Percentiles rank a stretch among this genome's conserved stretches.
These are phyloP conservation scores for Lachnum nothofagi DNA, from an alignment of 2,329 filamentous ascomycete species.

Conservation along the genomic window DNA sequence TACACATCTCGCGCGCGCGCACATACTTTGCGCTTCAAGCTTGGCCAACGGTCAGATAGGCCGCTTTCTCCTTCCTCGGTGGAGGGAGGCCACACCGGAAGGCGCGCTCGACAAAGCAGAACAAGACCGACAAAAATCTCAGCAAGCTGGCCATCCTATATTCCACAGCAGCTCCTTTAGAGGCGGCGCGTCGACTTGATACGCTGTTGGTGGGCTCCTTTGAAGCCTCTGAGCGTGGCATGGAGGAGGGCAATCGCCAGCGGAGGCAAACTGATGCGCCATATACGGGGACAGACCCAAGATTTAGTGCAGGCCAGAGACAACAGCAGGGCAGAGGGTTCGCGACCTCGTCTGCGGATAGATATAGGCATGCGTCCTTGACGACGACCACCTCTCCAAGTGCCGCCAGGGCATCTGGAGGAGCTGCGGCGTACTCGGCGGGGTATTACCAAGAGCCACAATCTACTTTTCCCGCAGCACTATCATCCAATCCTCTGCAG, in stretches of 20 bases:
- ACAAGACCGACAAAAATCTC: conserved; percentile 20
- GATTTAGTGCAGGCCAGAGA: conserved; percentile 39
- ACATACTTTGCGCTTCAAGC: too few relatives aligned
- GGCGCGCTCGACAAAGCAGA: background rate
- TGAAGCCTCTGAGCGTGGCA: conserved; percentile 53
- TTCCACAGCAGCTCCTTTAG: conserved; percentile 58
- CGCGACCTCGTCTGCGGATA: conserved; percentile 31
- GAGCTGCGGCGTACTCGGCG: conserved; percentile 51
- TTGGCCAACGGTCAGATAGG: too few relatives aligned
- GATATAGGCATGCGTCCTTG: conserved; percentile 46
- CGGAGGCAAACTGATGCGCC: conserved; percentile 71
- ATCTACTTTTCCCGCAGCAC: conserved; percentile 41
- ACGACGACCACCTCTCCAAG: conserved; percentile 45
- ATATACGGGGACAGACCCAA: conserved; percentile 54
- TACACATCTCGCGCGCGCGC: too few relatives aligned
- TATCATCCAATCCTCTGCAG: conserved; percentile 36
- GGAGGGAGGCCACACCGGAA: too few relatives aligned
- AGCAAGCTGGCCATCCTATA: conserved; percentile 61
- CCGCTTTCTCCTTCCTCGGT: too few relatives aligned
- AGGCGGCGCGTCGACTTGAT: conserved; percentile 59
- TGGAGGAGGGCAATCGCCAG: conserved; percentile 72
- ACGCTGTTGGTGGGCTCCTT: conserved; percentile 51
- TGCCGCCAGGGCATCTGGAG: conserved; percentile 43
- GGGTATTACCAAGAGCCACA: conserved; percentile 55
- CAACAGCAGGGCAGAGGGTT: conserved; percentile 28